These are phyloP conservation scores for Aspergillus awamori DNA, from an alignment of 2,329 filamentous ascomycete genomes.

Conservation along the genomic window DNA sequence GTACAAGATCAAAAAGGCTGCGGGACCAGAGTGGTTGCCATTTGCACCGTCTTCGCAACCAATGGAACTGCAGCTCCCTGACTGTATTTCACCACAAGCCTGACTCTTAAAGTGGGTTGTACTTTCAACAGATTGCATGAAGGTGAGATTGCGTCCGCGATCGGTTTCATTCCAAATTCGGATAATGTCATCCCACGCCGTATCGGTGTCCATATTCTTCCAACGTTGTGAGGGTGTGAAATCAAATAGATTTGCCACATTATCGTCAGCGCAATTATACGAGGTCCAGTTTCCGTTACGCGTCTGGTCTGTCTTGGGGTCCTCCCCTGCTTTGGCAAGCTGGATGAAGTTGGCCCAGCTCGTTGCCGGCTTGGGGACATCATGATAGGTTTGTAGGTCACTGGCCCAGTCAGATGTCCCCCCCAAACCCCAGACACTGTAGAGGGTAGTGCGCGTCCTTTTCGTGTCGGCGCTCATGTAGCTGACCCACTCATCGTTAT, in stretches of 20 bases:
- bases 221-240: not conserved
- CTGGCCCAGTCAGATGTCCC: not conserved
- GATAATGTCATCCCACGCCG: not conserved
- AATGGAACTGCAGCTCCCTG: not conserved
- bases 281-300: not conserved
- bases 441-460: not conserved
- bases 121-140: not conserved
- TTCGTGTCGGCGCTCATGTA: not conserved
- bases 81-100: not conserved
- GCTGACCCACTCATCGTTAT: not conserved
- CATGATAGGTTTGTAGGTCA: not conserved
- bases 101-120: not conserved
- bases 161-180: not conserved
- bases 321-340: not conserved
- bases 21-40: not conserved
- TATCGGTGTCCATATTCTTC: not conserved
- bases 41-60: not conserved
- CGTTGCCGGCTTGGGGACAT: not conserved
- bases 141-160: accelerated
- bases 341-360: not conserved
- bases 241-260: not conserved
- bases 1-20: not conserved
- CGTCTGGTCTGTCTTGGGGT: not conserved
- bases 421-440: not conserved
- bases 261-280: not conserved